phyloP scores from a whole-genome alignment of 148 eudicot genomes.

The Nepenthes mirabilis region DNA sequence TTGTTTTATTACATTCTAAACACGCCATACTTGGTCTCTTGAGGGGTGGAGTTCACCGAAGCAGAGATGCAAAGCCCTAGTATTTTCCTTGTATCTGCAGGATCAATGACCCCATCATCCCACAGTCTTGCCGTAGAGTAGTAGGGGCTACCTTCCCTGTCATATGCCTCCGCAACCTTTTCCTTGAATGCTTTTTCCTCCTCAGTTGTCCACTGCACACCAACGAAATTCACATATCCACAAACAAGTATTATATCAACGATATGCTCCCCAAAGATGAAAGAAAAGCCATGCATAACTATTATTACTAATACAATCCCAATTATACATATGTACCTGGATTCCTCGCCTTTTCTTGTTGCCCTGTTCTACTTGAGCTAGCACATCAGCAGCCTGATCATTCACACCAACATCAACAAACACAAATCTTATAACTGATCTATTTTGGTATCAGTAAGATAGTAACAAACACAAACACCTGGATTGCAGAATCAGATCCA shows the following conservation, averaged over 20 bases:
- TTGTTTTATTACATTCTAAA: constrained; percentile 58
- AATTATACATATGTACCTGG: constrained; percentile 30
- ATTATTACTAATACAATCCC: neutral
- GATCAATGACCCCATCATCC: constrained; percentile 97
- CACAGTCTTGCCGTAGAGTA: constrained; percentile 92
- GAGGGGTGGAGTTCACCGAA: constrained; percentile 41
- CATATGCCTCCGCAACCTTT: constrained; percentile 73
- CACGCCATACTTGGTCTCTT: constrained; percentile 77
- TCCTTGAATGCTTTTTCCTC: constrained; percentile 78
- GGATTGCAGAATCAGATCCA: too few species aligned
- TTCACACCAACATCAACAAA: neutral
- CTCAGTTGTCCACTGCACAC: constrained; percentile 63
- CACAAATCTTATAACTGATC: too few species aligned
- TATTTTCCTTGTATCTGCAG: constrained; percentile 83
- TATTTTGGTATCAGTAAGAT: too few species aligned
- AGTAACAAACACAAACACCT: too few species aligned
- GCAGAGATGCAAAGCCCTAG: constrained; percentile 77
- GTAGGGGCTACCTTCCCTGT: constrained; percentile 75
- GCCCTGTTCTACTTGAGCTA: constrained; percentile 72
- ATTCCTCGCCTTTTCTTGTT: constrained; percentile 69
- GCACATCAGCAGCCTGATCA: constrained; percentile 94
- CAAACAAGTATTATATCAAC: neutral
- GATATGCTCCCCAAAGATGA: neutral
- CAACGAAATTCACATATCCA: neutral
- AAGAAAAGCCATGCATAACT: neutral